Conservation (phyloP, 441 rosid genomes). For the Breynia disticha region DNA sequence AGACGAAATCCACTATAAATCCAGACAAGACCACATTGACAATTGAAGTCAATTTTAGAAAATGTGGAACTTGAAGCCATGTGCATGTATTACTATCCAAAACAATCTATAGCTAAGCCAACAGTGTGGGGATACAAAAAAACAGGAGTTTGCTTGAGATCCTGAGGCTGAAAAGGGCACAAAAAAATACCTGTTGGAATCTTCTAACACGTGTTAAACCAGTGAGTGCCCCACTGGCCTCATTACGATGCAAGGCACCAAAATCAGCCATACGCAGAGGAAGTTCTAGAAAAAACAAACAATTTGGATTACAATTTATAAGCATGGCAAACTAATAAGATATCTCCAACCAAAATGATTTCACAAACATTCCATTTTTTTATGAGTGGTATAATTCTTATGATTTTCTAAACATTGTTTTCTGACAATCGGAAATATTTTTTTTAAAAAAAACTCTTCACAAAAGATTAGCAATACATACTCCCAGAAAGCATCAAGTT, state of each 20-base stretch:
- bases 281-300: slow-evolving; percentile 48
- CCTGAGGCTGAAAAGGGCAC: background rate
- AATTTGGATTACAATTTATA: slow-evolving; percentile 3
- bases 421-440: too few species aligned
- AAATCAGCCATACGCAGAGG: slow-evolving; percentile 94
- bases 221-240: slow-evolving; percentile 98
- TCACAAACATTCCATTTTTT: too few species aligned
- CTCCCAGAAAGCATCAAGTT: too few species aligned
- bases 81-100: too few species aligned
- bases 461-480: too few species aligned
- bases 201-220: slow-evolving; percentile 97
- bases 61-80: background rate
- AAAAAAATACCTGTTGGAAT: slow-evolving; percentile 75
- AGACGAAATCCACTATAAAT: background rate
- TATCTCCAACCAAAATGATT: background rate
- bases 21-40: background rate
- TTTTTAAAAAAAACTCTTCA: too few species aligned
- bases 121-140: too few species aligned
- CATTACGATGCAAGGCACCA: slow-evolving; percentile 95
- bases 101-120: too few species aligned
- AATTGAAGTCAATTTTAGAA: background rate
- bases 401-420: too few species aligned
- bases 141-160: too few species aligned
- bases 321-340: background rate
- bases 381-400: too few species aligned